A percentile compares a stretch with the other conserved stretches of the same genome.
These are phyloP conservation scores for Arctium lappa DNA, from an alignment of 129 eudicot genomes.

Conservation along the genomic window DNA sequence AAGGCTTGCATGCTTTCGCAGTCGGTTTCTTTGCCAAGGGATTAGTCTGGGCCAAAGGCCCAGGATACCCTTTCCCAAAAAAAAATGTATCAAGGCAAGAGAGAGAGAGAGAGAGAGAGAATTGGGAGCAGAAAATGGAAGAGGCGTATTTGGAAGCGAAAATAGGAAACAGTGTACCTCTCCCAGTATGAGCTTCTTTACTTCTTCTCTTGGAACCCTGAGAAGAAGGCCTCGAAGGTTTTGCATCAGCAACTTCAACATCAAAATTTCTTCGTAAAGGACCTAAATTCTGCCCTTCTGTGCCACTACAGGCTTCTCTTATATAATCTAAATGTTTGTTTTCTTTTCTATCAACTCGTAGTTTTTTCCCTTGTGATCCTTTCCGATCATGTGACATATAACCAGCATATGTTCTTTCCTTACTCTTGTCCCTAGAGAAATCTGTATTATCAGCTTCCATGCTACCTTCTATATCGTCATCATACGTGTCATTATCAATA, in stretches of 20 bases:
- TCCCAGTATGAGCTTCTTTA: conserved; percentile 55
- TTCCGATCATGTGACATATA: conserved; percentile 32
- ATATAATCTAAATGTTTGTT: conserved; percentile 53
- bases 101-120: background rate
- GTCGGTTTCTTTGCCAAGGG: too few species aligned
- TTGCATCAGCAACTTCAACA: conserved; percentile 42
- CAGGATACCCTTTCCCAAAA: too few species aligned
- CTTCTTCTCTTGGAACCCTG: conserved; percentile 67
- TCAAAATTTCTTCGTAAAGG: conserved; percentile 46
- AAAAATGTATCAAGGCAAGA: background rate
- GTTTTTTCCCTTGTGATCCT: conserved; percentile 39
- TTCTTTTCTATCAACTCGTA: conserved; percentile 42
- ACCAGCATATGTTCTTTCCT: conserved; percentile 39
- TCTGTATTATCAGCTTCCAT: conserved; percentile 78
- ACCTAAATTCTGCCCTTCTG: conserved; percentile 67
- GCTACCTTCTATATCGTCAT: conserved; percentile 76
- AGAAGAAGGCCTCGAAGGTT: conserved; percentile 45
- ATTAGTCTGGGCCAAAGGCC: too few species aligned
- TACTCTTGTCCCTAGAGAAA: conserved; percentile 39
- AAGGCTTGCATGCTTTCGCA: too few species aligned
- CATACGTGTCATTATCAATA: conserved; percentile 47
- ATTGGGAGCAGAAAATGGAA: background rate
- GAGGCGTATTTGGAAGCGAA: background rate
- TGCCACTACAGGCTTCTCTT: conserved; percentile 88
- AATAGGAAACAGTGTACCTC: conserved; percentile 39